These are phyloP conservation scores for Pyrenophora graminea DNA, from an alignment of 2,329 filamentous ascomycete species.

Conservation along the genomic window DNA sequence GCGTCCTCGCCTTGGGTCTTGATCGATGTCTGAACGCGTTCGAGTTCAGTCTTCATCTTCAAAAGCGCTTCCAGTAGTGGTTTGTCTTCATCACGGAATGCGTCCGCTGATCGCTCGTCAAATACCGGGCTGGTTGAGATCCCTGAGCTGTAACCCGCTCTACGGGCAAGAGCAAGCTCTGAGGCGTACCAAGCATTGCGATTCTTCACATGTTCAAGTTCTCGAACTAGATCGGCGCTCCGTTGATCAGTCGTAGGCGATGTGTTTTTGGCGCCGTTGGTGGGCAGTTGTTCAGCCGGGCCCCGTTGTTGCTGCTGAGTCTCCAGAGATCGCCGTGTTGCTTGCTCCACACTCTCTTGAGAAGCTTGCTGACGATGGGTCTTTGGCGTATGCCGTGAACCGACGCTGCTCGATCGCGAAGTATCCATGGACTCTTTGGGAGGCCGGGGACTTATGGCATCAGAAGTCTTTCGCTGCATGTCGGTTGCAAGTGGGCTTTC, in stretches of 20 bases:
- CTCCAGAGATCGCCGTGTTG: constrained; percentile 39
- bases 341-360: constrained; percentile 58
- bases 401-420: constrained; percentile 37
- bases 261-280: constrained; percentile 62
- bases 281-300: constrained; percentile 52
- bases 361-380: constrained; percentile 63
- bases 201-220: constrained; percentile 81
- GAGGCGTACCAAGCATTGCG: constrained; percentile 97
- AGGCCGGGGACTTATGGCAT: constrained; percentile 33
- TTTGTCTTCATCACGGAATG: constrained; percentile 88
- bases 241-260: constrained; percentile 64
- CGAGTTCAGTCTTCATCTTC: constrained; percentile 85
- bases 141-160: constrained; percentile 81
- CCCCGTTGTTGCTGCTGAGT: constrained; percentile 37
- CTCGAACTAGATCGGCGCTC: constrained; percentile 77
- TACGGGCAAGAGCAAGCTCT: constrained; percentile 87
- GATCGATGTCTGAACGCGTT: constrained; percentile 86
- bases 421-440: constrained; percentile 46
- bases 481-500: constrained; percentile 38
- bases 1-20: constrained; percentile 85
- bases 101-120: constrained; percentile 75
- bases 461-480: constrained; percentile 36
- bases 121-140: constrained; percentile 71
- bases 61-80: constrained; percentile 90
- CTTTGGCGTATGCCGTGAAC: constrained; percentile 43